These are phyloP conservation scores for Scheffersomyces illinoinensis DNA, from an alignment of 1,139 yeast genomes.

Conservation along the genomic window DNA sequence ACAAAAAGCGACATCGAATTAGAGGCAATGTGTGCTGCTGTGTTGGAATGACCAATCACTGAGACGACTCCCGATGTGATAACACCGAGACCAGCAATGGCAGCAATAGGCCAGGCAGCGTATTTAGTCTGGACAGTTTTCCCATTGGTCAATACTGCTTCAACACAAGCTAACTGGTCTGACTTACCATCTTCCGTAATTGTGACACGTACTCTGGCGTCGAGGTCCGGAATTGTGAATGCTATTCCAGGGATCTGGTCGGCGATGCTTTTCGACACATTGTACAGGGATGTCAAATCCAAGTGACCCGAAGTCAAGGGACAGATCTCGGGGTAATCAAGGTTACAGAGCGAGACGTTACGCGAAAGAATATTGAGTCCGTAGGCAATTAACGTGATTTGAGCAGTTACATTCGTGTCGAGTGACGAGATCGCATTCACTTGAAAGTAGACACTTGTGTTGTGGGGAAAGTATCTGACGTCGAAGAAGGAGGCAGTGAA, in stretches of 20 bases:
- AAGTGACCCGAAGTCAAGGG: conserved; percentile 88
- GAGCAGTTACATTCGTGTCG: conserved; percentile 64
- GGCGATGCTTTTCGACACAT: conserved; percentile 43
- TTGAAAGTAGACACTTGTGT: conserved; percentile 62
- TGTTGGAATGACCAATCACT: conserved; percentile 83
- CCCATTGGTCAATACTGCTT: conserved; percentile 82
- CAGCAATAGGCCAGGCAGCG: conserved; percentile 97
- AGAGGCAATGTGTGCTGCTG: conserved; percentile 97
- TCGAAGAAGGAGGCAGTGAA: conserved; percentile 87
- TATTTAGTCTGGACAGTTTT: conserved; percentile 93
- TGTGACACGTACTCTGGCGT: conserved; percentile 81
- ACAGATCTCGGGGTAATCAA: conserved; percentile 57
- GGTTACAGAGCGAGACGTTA: conserved; percentile 63
- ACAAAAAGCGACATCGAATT: conserved; percentile 90
- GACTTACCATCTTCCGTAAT: conserved; percentile 52
- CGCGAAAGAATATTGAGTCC: conserved; percentile 70
- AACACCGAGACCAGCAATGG: conserved; percentile 84
- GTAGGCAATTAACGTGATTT: conserved; percentile 71
- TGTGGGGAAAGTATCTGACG: conserved; percentile 68
- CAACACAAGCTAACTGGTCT: conserved; percentile 83
- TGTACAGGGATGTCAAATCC: conserved; percentile 58
- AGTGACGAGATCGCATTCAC: conserved; percentile 81
- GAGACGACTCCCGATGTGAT: conserved; percentile 86
- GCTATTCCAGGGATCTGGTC: conserved; percentile 76
- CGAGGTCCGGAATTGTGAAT: conserved; percentile 89